phyloP scores from a whole-genome alignment of 768 basidiomycete species.

The Peribolospora baueri region DNA sequence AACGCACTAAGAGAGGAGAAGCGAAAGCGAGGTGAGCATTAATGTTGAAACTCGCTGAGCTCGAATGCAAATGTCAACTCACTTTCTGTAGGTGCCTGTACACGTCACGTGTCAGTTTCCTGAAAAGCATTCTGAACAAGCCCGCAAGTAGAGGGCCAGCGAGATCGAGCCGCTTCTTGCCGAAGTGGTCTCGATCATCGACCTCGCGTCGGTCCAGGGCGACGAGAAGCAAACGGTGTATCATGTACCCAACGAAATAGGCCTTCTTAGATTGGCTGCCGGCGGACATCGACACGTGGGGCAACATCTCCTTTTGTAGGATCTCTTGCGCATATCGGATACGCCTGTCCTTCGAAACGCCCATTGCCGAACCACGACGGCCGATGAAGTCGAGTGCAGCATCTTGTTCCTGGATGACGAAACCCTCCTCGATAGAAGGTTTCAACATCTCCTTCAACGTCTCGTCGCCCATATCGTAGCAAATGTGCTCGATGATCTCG shows the following conservation, averaged over 20 bases:
- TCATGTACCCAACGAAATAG: constrained; percentile 99
- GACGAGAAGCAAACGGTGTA: constrained; percentile 78
- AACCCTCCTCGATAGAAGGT: constrained; percentile 93
- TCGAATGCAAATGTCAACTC: constrained; percentile 2
- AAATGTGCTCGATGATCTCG: constrained; percentile 93
- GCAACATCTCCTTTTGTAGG: constrained; percentile 92
- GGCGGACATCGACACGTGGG: constrained; percentile 86
- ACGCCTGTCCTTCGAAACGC: constrained; percentile 71
- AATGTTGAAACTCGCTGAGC: background rate
- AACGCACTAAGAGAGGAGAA: constrained; percentile 42
- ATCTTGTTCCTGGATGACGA: constrained; percentile 91
- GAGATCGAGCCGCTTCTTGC: constrained; percentile 87
- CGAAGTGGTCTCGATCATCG: constrained; percentile 98
- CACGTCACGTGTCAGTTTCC: constrained; percentile 87
- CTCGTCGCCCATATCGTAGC: constrained; percentile 86
- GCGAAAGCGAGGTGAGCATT: background rate
- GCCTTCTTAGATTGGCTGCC: constrained; percentile 96
- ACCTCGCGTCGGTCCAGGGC: constrained; percentile 82
- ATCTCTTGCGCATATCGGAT: constrained; percentile 94
- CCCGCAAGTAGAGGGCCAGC: constrained; percentile 92
- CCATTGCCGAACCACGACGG: constrained; percentile 83
- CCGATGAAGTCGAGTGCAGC: constrained; percentile 93
- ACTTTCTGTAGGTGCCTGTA: constrained; percentile 95
- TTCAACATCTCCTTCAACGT: constrained; percentile 96
- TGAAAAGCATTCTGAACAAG: constrained; percentile 89